phyloP scores from a whole-genome alignment of 192 early-diverging fungal species.

The Phlyctochytrium bullatum region DNA sequence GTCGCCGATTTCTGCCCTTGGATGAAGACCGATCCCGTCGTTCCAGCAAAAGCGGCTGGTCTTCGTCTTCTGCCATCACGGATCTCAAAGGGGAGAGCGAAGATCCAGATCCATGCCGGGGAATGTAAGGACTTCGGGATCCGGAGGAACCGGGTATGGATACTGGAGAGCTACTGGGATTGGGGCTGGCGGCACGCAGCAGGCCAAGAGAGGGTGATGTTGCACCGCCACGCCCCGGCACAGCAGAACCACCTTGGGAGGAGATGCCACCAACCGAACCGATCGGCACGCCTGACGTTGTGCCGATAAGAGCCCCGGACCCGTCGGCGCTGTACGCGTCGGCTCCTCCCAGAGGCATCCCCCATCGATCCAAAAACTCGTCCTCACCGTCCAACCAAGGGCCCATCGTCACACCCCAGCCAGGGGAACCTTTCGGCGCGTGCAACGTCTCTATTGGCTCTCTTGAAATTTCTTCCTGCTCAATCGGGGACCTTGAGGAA shows the following conservation, averaged over 20 bases:
- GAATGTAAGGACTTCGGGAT: background rate
- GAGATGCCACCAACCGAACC: background rate
- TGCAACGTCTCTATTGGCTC: too few relatives aligned
- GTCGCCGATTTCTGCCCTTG: background rate
- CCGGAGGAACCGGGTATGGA: background rate
- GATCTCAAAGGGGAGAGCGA: background rate
- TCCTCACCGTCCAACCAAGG: conserved; percentile 1
- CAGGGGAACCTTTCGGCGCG: too few relatives aligned
- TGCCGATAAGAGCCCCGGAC: background rate
- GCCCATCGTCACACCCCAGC: background rate
- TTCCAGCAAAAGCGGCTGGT: background rate
- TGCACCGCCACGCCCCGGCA: too few relatives aligned
- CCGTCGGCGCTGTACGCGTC: background rate
- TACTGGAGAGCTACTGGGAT: too few relatives aligned
- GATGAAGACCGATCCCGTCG: background rate
- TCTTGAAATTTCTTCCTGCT: too few relatives aligned
- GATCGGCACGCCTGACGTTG: too few relatives aligned
- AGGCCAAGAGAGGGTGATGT: too few relatives aligned
- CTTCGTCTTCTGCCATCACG: background rate
- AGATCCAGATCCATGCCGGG: background rate
- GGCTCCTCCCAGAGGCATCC: background rate
- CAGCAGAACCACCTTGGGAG: too few relatives aligned
- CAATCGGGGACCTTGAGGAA: too few relatives aligned
- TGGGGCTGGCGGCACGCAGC: too few relatives aligned
- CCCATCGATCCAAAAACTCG: background rate